Evolutionary conservation across 2,329 filamentous ascomycete species (phyloP).

Genomic region (Fonsecaea pedrosoi): DNA sequence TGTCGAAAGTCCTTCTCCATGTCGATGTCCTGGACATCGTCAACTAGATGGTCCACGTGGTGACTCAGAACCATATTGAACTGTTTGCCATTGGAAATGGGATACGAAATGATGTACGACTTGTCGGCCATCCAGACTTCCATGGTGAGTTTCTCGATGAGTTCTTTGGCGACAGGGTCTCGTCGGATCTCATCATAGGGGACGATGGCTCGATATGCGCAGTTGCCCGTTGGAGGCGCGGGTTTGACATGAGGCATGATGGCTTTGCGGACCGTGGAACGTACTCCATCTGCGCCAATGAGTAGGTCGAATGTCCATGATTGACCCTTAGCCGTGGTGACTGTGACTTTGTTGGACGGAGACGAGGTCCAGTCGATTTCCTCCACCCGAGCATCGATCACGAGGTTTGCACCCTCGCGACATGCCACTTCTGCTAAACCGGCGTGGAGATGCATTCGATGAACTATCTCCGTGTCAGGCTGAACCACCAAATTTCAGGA

Average conservation of each 20-base stretch:
- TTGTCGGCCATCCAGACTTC: constrained; percentile 55
- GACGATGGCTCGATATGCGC: constrained; percentile 55
- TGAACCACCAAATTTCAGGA: background rate
- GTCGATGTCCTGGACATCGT: constrained; percentile 48
- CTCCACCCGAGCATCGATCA: constrained; percentile 48
- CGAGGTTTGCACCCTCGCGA: constrained; percentile 48
- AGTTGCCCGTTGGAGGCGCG: constrained; percentile 49
- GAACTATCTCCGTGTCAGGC: constrained; percentile 46
- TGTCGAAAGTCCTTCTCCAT: constrained; percentile 51
- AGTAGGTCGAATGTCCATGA: constrained; percentile 47
- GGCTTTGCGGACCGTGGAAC: constrained; percentile 47
- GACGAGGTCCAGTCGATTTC: constrained; percentile 41
- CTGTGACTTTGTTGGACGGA: constrained; percentile 19
- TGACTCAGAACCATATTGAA: constrained; percentile 58
- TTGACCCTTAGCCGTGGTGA: constrained; percentile 38
- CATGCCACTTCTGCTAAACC: constrained; percentile 51
- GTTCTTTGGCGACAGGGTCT: constrained; percentile 50
- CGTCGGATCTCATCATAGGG: constrained; percentile 52
- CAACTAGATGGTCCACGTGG: constrained; percentile 48
- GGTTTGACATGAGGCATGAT: constrained; percentile 53
- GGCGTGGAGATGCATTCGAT: constrained; percentile 56
- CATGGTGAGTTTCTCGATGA: constrained; percentile 52
- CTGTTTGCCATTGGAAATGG: constrained; percentile 52
- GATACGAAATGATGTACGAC: constrained; percentile 56
- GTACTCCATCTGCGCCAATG: constrained; percentile 53